Evolutionary conservation across 768 basidiomycete species (phyloP), one percentile per base, ranked within the genome.

Genomic region (Trametes cinnabarina): DNA sequence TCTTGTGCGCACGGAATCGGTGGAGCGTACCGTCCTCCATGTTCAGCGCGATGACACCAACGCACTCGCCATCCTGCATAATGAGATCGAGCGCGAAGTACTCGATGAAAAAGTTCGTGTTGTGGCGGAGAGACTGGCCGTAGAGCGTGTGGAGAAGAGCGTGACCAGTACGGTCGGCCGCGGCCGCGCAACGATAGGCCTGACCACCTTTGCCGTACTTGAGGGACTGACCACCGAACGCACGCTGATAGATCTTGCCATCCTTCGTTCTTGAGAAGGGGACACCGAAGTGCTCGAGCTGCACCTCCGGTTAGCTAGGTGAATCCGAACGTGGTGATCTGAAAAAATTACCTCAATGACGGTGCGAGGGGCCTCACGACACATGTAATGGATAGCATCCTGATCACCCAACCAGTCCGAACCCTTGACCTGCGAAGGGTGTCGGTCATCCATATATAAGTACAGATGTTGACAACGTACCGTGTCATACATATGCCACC

Each of bases 331-430:
- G 7, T 12, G 15, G 2, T 6, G 2, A 7, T 14, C 11, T 30
- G 11, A 22, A 26, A 7, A 22, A 58, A 77, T 32, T 54, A 90
- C 94, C 83, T 98, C 95, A 49, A 95, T 85, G 63, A 98, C 95
- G 32, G 91, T 89, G 72, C 86, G 80, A 51, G 95, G 96, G 40
- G 97, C 97, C 74, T 99, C 97, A 35, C 94, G 82, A 73, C 94
- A 97, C 97, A 99, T 99, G 78, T 98, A 99, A 70, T 98, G 97
- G 66, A 99, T 98, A 47, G 97, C 97, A 69, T 99, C 97, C 76
- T 95, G 94, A 78, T 99, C 97, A 73, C 97, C 97, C 37, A 98
- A 87, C 97, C 97, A 99, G 77, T 99, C 97, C 51, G 94, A 97
- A 61, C 97, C 97, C 82, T 99, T 99, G 57, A 98, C 96, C 85